A percentile compares a stretch with the other conserved stretches of the same genome.
Evolutionary conservation across 345 rosid species (phyloP).

Genomic region (Euphorbia peplus): DNA sequence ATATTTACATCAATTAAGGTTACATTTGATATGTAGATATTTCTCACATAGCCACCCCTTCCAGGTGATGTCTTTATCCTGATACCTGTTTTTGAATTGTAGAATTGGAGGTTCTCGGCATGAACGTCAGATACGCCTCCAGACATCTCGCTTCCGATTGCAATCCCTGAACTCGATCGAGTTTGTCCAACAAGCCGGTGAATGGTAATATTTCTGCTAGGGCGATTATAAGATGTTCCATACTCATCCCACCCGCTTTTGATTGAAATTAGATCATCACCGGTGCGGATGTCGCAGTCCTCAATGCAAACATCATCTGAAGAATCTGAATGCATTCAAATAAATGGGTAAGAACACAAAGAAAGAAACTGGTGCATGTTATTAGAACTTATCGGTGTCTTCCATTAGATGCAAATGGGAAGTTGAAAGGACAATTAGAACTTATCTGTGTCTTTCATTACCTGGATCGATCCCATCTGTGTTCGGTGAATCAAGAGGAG

Average conservation of each 20-base stretch:
- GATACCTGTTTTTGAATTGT: conserved; percentile 60
- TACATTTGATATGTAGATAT: conserved; percentile 61
- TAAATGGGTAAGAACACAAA: not conserved
- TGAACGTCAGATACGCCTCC: conserved; percentile 88
- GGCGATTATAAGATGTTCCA: conserved; percentile 72
- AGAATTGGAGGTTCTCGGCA: conserved; percentile 56
- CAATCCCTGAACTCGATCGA: conserved; percentile 66
- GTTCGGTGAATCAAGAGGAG: conserved; percentile 94
- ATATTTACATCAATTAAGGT: conserved; percentile 51
- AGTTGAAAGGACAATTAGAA: not conserved
- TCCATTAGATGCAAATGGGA: not conserved
- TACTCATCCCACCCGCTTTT: conserved; percentile 99
- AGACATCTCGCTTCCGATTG: conserved; percentile 98
- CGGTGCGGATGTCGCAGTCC: conserved; percentile 84
- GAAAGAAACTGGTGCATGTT: not conserved
- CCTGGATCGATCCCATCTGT: conserved; percentile 99
- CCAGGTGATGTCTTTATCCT: conserved; percentile 87
- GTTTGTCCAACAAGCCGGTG: conserved; percentile 66
- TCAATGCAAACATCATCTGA: conserved; percentile 84
- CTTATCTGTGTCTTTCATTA: conserved; percentile 18
- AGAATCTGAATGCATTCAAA: conserved; percentile 61
- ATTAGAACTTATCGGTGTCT: not conserved
- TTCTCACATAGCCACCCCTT: conserved; percentile 88
- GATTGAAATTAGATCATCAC: conserved; percentile 83
- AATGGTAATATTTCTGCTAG: conserved; percentile 73